Evolutionary conservation across 108 stramenopile species (phyloP).

Genomic region (Nitzschia sp.): DNA sequence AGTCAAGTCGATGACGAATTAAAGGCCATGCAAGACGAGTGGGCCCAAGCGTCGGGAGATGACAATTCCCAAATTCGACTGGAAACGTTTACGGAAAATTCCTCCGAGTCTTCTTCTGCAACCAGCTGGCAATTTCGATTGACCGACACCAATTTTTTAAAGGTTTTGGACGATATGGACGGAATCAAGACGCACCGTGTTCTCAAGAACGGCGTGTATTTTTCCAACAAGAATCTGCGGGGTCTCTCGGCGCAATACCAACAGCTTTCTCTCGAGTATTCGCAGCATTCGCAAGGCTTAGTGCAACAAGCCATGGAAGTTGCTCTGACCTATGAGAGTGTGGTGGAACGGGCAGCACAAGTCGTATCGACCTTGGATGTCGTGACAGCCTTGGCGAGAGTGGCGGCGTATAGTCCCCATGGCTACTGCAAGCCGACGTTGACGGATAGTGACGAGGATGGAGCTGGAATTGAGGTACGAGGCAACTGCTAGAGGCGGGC

Average conservation of each 20-base stretch:
- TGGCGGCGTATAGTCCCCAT: slow-evolving; percentile 82
- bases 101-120: slow-evolving; percentile 10
- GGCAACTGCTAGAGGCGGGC: neutral
- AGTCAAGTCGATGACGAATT: slow-evolving; percentile 70
- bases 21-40: slow-evolving; percentile 63
- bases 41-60: slow-evolving; percentile 50
- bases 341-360: slow-evolving; percentile 69
- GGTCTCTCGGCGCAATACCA: slow-evolving; percentile 61
- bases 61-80: slow-evolving; percentile 64
- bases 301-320: slow-evolving; percentile 81
- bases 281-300: slow-evolving; percentile 68
- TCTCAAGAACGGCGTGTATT: slow-evolving; percentile 95
- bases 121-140: slow-evolving; percentile 79
- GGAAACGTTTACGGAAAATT: slow-evolving; percentile 57
- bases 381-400: slow-evolving; percentile 77
- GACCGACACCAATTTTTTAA: slow-evolving; percentile 73
- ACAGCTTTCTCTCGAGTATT: slow-evolving; percentile 73
- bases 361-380: slow-evolving; percentile 85
- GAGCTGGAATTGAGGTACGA: slow-evolving; percentile 73
- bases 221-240: slow-evolving; percentile 80
- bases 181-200: slow-evolving; percentile 72
- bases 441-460: slow-evolving; percentile 84
- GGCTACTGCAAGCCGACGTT: slow-evolving; percentile 89
- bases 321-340: slow-evolving; percentile 83
- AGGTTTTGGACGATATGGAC: slow-evolving; percentile 31